A percentile compares a stretch with the other conserved stretches of the same genome.
Conservation (phyloP, 257 asterid species). For the Fraxinus anomala region DNA sequence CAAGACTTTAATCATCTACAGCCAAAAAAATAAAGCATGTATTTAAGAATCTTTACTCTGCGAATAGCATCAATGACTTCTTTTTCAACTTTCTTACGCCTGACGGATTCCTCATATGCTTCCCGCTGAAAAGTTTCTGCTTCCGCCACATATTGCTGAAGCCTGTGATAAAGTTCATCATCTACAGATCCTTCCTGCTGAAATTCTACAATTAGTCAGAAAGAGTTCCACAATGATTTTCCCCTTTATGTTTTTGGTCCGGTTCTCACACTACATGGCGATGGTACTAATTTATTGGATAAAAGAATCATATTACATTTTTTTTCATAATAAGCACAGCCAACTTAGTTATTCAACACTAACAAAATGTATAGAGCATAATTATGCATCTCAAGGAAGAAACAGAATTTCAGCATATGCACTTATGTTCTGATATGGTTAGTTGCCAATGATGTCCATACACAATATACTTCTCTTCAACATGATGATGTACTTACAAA, state of each 20-base stretch:
- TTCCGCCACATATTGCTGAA: slow-evolving; percentile 64
- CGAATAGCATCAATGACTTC: slow-evolving; percentile 55
- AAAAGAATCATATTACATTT: slow-evolving; percentile 6
- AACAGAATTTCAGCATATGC: neutral
- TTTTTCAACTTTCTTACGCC: slow-evolving; percentile 76
- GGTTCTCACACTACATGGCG: neutral
- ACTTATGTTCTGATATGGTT: neutral
- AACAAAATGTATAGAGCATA: neutral
- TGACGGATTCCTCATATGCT: slow-evolving; percentile 69
- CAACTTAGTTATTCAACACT: neutral
- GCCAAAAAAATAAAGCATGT: neutral
- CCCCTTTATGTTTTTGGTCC: neutral
- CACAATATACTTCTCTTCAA: slow-evolving; percentile 6
- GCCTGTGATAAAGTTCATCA: slow-evolving; percentile 57
- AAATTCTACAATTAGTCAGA: slow-evolving; percentile 30
- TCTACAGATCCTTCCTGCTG: slow-evolving; percentile 57
- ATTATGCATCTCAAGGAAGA: neutral
- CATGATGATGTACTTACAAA: slow-evolving; percentile 49
- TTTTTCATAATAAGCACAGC: slow-evolving; percentile 7
- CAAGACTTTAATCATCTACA: neutral
- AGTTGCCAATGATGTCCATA: slow-evolving; percentile 1
- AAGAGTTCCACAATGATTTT: neutral
- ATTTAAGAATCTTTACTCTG: slow-evolving; percentile 46
- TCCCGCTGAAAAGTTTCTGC: slow-evolving; percentile 72
- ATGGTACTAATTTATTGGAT: neutral